Percentiles rank a stretch among this genome's conserved stretches.
phyloP scores from a whole-genome alignment of 345 rosid species.

The Mallotus nudiflorus region DNA sequence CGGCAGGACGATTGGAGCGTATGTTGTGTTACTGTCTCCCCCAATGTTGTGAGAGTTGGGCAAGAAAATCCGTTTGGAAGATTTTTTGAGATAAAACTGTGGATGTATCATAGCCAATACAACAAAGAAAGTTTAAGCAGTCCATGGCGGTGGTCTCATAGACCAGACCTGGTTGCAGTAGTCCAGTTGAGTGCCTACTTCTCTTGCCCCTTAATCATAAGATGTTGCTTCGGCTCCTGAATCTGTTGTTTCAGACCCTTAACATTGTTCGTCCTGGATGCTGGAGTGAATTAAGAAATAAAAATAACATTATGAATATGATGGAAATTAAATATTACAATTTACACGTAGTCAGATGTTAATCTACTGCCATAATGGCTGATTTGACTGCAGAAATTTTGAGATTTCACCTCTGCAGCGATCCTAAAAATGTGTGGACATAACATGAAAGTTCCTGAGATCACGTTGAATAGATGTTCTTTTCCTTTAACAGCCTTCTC shows the following conservation, averaged over 20 bases:
- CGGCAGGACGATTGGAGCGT: conserved; percentile 38
- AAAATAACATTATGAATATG: neutral
- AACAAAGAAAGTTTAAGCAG: conserved; percentile 73
- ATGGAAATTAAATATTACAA: neutral
- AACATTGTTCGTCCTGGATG: conserved; percentile 55
- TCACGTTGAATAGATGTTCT: conserved; percentile 41
- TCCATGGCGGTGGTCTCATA: conserved; percentile 63
- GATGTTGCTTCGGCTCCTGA: conserved; percentile 61
- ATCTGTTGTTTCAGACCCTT: conserved; percentile 48
- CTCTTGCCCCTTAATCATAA: conserved; percentile 70
- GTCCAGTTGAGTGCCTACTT: conserved; percentile 48
- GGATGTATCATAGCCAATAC: conserved; percentile 46
- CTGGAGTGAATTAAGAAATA: conserved; percentile 28
- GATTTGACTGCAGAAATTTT: conserved; percentile 63
- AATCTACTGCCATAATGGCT: conserved; percentile 84
- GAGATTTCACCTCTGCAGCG: conserved; percentile 58
- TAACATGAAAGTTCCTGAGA: conserved; percentile 86
- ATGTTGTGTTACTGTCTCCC: conserved; percentile 47
- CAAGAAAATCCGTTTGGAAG: conserved; percentile 52
- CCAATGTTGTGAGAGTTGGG: conserved; percentile 64
- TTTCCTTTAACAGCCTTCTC: conserved; percentile 35
- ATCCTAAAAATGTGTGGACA: conserved; percentile 76
- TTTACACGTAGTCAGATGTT: neutral
- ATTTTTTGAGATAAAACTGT: conserved; percentile 39
- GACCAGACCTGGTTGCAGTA: conserved; percentile 62